phyloP scores from a whole-genome alignment of 345 rosid genomes.

The Eucalyptus melliodora region DNA sequence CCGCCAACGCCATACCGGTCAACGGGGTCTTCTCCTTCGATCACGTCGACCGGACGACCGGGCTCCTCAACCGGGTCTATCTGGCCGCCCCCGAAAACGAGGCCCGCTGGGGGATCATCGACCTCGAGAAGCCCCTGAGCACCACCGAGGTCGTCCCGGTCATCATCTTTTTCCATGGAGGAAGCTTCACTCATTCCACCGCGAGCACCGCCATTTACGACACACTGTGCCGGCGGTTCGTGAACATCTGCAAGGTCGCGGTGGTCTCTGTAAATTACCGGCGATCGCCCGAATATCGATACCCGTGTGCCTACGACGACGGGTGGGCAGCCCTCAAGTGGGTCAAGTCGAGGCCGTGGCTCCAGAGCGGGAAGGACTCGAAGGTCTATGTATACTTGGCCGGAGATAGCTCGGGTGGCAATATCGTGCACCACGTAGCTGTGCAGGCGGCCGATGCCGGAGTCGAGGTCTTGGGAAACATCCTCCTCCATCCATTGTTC shows the following conservation, averaged over 20 bases:
- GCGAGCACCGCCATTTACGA: conserved; percentile 3
- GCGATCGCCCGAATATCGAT: conserved; percentile 16
- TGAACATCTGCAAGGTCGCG: not conserved
- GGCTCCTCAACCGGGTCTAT: conserved; percentile 14
- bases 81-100: not conserved
- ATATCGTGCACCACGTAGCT: conserved; percentile 10
- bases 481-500: conserved; percentile 5
- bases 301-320: conserved; percentile 14
- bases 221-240: conserved; percentile 2
- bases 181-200: conserved; percentile 12
- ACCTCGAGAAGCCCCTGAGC: conserved; percentile 7
- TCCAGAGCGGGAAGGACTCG: conserved; percentile 5
- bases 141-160: conserved; percentile 2
- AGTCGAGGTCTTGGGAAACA: conserved; percentile 5
- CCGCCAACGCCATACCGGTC: conserved; percentile 2
- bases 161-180: conserved; percentile 22
- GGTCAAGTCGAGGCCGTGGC: conserved; percentile 5
- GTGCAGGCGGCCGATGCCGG: not conserved
- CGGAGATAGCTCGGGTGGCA: conserved; percentile 13
- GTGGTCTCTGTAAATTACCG: conserved; percentile 19
- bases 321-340: conserved; percentile 11
- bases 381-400: conserved; percentile 4
- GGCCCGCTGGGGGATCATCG: not conserved
- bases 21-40: conserved; percentile 8
- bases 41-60: not conserved